Evolutionary conservation across 73 alveolate genomes (phyloP).

Genomic region (Paramecium pentaurelia): DNA sequence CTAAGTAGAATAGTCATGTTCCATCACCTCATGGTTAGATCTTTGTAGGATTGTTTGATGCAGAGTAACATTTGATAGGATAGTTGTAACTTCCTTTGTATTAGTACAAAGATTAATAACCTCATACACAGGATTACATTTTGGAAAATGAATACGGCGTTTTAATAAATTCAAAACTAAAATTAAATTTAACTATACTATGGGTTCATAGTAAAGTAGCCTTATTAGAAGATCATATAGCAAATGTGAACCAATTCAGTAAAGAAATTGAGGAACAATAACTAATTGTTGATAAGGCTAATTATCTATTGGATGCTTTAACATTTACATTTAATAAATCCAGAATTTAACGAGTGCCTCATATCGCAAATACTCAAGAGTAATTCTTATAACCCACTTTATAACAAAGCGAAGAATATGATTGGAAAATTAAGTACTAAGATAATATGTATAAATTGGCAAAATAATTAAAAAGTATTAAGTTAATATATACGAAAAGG

Average conservation of each 20-base stretch:
- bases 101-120: constrained; percentile 10
- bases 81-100: neutral
- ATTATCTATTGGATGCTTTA: neutral
- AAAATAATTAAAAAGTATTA: neutral
- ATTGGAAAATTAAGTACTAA: neutral
- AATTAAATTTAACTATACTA: neutral
- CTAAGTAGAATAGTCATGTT: neutral
- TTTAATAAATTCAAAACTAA: neutral
- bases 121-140: neutral
- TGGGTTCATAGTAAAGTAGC: constrained; percentile 51
- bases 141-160: constrained; percentile 36
- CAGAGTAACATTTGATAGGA: neutral
- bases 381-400: neutral
- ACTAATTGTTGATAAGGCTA: neutral
- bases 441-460: constrained; percentile 3
- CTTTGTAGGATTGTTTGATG: neutral
- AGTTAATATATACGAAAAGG: neutral
- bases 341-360: neutral
- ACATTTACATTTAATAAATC: neutral
- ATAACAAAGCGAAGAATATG: neutral
- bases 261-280: constrained; percentile 29
- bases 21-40: constrained; percentile 38
- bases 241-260: neutral
- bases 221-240: constrained; percentile 11
- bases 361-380: neutral